These are phyloP conservation scores for Hibiscus mutabilis DNA, from an alignment of 345 rosid species.

Conservation along the genomic window DNA sequence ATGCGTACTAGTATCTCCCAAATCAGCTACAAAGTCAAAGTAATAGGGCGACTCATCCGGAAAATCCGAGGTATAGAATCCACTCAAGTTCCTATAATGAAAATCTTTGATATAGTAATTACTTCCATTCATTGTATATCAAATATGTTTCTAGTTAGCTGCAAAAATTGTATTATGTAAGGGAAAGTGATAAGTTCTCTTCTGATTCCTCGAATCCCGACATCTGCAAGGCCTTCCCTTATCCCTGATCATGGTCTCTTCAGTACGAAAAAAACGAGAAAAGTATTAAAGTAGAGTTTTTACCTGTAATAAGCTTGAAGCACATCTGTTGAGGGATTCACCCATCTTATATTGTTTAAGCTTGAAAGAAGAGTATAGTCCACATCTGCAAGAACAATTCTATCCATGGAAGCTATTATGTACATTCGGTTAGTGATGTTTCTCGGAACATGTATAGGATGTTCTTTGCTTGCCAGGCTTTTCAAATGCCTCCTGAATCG, in stretches of 20 bases:
- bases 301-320: constrained; percentile 40
- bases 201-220: background rate
- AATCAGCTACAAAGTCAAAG: constrained; percentile 14
- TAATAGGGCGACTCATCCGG: constrained; percentile 11
- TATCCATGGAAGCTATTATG: constrained; percentile 14
- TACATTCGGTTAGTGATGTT: constrained; percentile 13
- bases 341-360: constrained; percentile 43
- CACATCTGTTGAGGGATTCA: constrained; percentile 23
- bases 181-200: background rate
- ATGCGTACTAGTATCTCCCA: background rate
- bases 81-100: constrained; percentile 12
- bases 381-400: constrained; percentile 16
- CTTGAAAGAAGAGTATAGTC: constrained; percentile 37
- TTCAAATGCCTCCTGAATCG: constrained; percentile 23
- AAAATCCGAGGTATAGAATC: constrained; percentile 12
- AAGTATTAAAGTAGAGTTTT: background rate
- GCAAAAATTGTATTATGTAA: background rate
- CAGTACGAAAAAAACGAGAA: background rate
- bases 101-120: background rate
- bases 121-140: background rate
- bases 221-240: background rate
- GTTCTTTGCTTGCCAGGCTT: constrained; percentile 21
- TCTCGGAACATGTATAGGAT: constrained; percentile 27
- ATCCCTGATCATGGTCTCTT: background rate
- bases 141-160: background rate